Conservation (phyloP, 371 early-diverging fungal species). For the Apophysomyces ossiformis region DNA sequence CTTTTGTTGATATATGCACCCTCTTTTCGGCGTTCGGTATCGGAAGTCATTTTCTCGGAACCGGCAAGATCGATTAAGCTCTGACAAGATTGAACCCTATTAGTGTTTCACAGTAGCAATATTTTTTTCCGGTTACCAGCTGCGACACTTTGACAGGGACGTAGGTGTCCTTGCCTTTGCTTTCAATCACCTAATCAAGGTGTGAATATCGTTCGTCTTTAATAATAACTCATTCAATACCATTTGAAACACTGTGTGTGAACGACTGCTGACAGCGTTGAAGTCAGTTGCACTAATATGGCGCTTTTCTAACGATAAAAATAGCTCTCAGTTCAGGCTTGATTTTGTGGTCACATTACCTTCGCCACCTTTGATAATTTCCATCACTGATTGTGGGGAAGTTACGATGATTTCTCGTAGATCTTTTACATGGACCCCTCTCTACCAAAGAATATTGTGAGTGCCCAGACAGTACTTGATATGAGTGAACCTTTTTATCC, state of each 20-base stretch:
- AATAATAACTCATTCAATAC: constrained; percentile 29
- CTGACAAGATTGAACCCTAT: constrained; percentile 14
- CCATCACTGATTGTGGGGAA: constrained; percentile 79
- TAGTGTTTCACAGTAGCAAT: neutral
- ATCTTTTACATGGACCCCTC: constrained; percentile 88
- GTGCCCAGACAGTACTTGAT: neutral
- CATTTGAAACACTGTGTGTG: constrained; percentile 94
- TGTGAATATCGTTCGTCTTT: neutral
- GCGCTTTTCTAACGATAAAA: constrained; percentile 60
- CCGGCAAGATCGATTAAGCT: constrained; percentile 67
- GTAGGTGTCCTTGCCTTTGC: neutral
- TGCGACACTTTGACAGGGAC: constrained; percentile 54
- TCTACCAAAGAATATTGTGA: constrained; percentile 35
- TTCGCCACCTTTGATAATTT: constrained; percentile 81
- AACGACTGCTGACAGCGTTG: constrained; percentile 86
- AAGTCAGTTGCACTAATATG: constrained; percentile 87
- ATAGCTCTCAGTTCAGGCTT: constrained; percentile 3
- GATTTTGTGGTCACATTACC: constrained; percentile 33
- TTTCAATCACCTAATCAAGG: constrained; percentile 29
- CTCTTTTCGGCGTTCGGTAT: constrained; percentile 81
- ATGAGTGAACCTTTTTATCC: constrained; percentile 57
- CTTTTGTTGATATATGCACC: constrained; percentile 90
- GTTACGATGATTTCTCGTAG: constrained; percentile 90
- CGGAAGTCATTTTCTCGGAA: constrained; percentile 81
- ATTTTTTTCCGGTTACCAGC: constrained; percentile 38